A percentile compares a stretch with the other conserved stretches of the same genome.
Evolutionary conservation across 2,329 filamentous ascomycete species (phyloP).

Genomic region (Cercospora sp.): DNA sequence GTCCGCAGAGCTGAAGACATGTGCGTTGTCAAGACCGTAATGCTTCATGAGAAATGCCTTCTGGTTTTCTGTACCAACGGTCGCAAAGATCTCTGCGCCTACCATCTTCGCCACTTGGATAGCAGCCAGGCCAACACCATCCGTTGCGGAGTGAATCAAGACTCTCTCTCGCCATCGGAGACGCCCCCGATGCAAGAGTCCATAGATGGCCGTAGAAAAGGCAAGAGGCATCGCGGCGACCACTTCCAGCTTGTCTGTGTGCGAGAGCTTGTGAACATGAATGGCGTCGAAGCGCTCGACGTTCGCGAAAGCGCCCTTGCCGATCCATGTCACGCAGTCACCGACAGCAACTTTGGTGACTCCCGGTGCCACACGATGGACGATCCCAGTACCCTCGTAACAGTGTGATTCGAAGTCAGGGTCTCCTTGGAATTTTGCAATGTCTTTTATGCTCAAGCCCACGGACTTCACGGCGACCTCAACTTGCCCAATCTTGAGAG

Average conservation of each 20-base stretch:
- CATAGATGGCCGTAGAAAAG: background rate
- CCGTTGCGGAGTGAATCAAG: conserved; percentile 35
- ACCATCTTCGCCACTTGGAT: conserved; percentile 30
- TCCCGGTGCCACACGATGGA: conserved; percentile 33
- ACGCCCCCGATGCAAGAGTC: conserved; percentile 12
- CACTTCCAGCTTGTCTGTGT: background rate
- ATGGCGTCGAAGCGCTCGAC: background rate
- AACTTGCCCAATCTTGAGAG: background rate
- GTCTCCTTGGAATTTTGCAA: background rate
- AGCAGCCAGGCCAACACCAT: conserved; percentile 32
- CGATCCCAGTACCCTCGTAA: conserved; percentile 32
- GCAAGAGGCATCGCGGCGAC: background rate
- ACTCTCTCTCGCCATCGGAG: conserved; percentile 33
- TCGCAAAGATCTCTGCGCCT: conserved; percentile 34
- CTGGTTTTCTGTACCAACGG: conserved; percentile 33
- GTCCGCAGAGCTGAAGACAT: background rate
- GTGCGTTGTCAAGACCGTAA: background rate
- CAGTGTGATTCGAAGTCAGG: background rate
- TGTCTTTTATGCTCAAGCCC: background rate
- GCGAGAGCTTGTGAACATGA: background rate
- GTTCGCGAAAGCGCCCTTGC: conserved; percentile 22
- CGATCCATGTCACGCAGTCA: conserved; percentile 26
- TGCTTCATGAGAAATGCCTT: conserved; percentile 3
- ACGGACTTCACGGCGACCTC: background rate
- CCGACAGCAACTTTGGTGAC: conserved; percentile 32